Conservation (phyloP, 2,329 filamentous ascomycete species). For the Colletotrichum godetiae region DNA sequence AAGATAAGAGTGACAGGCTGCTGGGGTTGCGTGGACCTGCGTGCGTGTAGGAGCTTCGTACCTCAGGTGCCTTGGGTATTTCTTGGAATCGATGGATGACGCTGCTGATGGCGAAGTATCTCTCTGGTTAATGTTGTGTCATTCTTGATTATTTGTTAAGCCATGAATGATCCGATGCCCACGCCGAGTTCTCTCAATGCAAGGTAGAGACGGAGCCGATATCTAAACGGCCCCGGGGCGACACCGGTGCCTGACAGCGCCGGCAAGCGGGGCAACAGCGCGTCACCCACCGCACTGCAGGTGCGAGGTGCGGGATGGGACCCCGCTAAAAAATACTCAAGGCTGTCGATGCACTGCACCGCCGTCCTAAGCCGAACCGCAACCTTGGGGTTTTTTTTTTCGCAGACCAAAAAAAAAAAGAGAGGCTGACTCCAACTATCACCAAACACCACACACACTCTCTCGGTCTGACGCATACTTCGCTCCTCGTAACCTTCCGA, state of each 20-base stretch:
- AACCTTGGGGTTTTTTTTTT: not conserved
- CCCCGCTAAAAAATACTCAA: conserved; percentile 18
- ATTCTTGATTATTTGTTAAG: too few relatives aligned
- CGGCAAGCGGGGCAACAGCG: not conserved
- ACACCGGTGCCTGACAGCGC: conserved; percentile 1
- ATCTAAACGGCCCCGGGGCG: too few relatives aligned
- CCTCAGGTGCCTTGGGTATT: not conserved
- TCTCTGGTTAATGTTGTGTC: too few relatives aligned
- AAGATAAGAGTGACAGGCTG: conserved; percentile 18
- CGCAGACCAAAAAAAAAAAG: not conserved
- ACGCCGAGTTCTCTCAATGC: too few relatives aligned
- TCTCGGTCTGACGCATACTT: not conserved
- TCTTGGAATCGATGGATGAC: not conserved
- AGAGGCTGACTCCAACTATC: not conserved
- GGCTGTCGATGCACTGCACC: not conserved
- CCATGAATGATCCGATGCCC: too few relatives aligned
- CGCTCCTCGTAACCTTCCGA: too few relatives aligned
- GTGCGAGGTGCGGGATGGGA: conserved; percentile 4
- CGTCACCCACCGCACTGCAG: not conserved
- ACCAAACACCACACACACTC: not conserved
- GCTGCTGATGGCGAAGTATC: too few relatives aligned
- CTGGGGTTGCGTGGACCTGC: not conserved
- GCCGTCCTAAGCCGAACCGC: not conserved
- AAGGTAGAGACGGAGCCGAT: not conserved
- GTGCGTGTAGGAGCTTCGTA: not conserved